Base-by-base conservation (phyloP, 345 rosid genomes). In the Euclidium syriacum region DNA sequence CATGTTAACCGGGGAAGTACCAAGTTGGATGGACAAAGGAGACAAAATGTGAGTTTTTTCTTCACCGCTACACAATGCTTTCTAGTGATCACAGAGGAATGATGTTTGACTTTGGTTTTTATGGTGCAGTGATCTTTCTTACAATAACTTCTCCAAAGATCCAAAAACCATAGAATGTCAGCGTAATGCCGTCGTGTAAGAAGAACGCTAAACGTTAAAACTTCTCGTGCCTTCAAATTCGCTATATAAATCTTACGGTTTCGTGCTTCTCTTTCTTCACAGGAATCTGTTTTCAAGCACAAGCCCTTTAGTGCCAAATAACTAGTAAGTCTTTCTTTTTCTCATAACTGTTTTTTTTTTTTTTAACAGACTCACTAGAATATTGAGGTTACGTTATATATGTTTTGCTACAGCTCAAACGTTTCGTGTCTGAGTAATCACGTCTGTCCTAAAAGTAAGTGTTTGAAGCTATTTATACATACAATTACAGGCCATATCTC, bases 101-200 rank as follows among this genome's bases (percentile, higher is more conserved):
- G 38, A 62, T 12, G 2, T 60, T 36, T 51, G n/a, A 46, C 7
- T 29, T 44, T 70, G 33, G 34, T 36, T 29, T 11, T 39, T 34
- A 14, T 18, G 10, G 56, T 75, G 74, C 85, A 85, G 96, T 32
- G 90, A 88, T 80, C 77, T 88, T 39, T 60, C 88, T 20, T 86
- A 81, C 72, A 88, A 88, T 65, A 75, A 88, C 66, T 85, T 88
- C 53, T 42, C 79, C 26, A 39, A 2, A 18, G 23, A 52, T 58
- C 55, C 62, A 62, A 79, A 47, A 29, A 29, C 65, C 68, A 9
- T 65, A 59, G 5, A 36, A 23, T 48, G 77, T 73, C 79, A 82
- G 46, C 42, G 0, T 24, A 75, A 65, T 7, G 72, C 47, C 55
- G 58, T 54, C 55, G 58, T 54, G 90, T 83, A 47, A 68, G 82